These are phyloP conservation scores for Chloris gayana DNA, from an alignment of 176 grass and related monocot genomes.

Conservation along the genomic window DNA sequence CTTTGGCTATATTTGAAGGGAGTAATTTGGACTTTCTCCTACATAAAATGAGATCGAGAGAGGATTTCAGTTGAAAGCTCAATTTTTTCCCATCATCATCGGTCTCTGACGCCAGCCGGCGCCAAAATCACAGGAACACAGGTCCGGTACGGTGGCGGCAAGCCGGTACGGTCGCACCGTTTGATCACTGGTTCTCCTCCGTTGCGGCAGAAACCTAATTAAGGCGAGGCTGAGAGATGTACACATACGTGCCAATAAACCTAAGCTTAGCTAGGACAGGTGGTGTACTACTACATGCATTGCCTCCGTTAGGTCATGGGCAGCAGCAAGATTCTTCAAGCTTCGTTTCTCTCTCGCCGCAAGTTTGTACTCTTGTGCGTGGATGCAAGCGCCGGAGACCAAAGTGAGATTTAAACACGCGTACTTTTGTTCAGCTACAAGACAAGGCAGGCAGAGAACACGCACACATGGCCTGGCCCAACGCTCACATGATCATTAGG, in stretches of 20 bases:
- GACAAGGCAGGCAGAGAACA: neutral
- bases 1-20: too few species aligned
- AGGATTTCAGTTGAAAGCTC: neutral
- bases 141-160: neutral
- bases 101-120: neutral
- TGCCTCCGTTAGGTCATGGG: neutral
- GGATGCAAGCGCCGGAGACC: constrained; percentile 28
- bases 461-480: constrained; percentile 10
- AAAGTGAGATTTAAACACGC: neutral
- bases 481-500: constrained; percentile 12
- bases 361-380: constrained; percentile 7
- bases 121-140: too few species aligned
- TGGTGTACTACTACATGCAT: neutral
- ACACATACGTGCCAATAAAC: neutral
- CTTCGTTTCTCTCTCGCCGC: neutral
- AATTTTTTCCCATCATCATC: neutral
- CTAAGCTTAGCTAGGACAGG: neutral
- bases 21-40: too few species aligned
- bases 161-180: neutral
- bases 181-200: neutral
- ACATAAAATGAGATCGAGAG: neutral
- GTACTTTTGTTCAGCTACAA: constrained; percentile 4
- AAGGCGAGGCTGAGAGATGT: neutral
- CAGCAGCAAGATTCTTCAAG: neutral
- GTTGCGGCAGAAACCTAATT: neutral